Base-by-base conservation (phyloP, 345 rosid genomes). In the Leavenworthia alabamica region DNA sequence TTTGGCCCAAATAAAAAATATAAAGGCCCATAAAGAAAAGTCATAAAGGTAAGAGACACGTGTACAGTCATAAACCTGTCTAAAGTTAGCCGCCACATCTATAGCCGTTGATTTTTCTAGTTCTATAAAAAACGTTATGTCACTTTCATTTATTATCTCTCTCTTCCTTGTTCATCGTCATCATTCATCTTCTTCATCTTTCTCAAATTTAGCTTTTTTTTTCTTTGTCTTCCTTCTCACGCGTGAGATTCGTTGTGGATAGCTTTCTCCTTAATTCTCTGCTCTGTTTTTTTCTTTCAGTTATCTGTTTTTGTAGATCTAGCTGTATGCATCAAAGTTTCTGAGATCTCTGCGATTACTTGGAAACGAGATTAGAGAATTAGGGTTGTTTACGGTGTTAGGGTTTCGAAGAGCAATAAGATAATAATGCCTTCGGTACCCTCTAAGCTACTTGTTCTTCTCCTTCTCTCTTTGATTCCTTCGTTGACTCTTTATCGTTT, bases 321-420 rank as follows among this genome's bases (percentile, higher is more conserved):
- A 0, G 5, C 23, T 57, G 42, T 2, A 29, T 26, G 61, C 15
- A 46, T 23, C 41, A 46, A 40, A 43, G n/a, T n/a, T n/a, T n/a
- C n/a, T n/a, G n/a, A n/a, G n/a, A n/a, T n/a, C n/a, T n/a, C n/a
- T n/a, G n/a, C n/a, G 56, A n/a, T 23, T 56, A 40, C 20, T 20
- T 26, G 20, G n/a, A 32, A 37, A 54, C 28, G 41, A 35, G 20
- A 68, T 29, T 37, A 1, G 48, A 61, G 69, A 56, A 29, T 53
- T 74, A 78, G 79, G 81, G 80, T 1, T 48, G 66, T 24, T 16
- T 19, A 36, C 0, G 68, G 73, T 42, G 3, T 4, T 53, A 56
- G 95, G 97, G 96, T 81, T 82, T 80, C 83, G 88, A 77, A 80
- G 90, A 81, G 92, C 86, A 73, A n/a, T 75, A 65, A 26, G 75